phyloP scores from a whole-genome alignment of 441 rosid species.

The Populus trichocarpa region DNA sequence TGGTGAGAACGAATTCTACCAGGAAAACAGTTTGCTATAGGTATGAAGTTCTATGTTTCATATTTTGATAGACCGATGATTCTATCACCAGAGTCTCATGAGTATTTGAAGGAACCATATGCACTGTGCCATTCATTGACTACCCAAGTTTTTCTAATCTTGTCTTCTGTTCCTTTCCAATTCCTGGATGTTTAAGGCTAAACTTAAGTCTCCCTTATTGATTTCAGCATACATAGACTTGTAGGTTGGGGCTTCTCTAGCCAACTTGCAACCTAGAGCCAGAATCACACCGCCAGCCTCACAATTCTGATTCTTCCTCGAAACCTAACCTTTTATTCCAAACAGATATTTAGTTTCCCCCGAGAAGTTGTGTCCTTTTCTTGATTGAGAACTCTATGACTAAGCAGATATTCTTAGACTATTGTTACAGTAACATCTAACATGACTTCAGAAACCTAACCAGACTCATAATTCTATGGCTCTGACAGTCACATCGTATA shows the following conservation, averaged over 20 bases:
- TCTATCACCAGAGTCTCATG: neutral
- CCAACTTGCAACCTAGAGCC: constrained; percentile 51
- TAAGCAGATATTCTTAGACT: neutral
- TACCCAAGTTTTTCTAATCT: neutral
- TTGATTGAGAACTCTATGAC: neutral
- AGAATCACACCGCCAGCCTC: constrained; percentile 25
- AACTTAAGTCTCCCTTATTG: constrained; percentile 11
- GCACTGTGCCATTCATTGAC: neutral
- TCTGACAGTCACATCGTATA: neutral
- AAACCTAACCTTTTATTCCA: constrained; percentile 26
- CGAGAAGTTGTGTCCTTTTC: constrained; percentile 17
- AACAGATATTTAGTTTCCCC: constrained; percentile 29
- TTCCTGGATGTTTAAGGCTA: neutral
- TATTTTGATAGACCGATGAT: neutral
- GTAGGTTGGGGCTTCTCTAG: constrained; percentile 34
- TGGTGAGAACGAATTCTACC: neutral
- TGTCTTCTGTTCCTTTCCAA: neutral
- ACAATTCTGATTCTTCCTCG: constrained; percentile 31
- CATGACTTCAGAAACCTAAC: neutral
- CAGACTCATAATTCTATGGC: neutral
- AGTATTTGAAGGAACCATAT: neutral
- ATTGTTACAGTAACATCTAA: neutral
- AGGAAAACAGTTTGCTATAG: neutral
- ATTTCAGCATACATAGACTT: constrained; percentile 21
- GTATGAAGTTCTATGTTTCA: neutral